Evolutionary conservation across 2,329 filamentous ascomycete genomes (phyloP).

Genomic region (Aspergillus niger): DNA sequence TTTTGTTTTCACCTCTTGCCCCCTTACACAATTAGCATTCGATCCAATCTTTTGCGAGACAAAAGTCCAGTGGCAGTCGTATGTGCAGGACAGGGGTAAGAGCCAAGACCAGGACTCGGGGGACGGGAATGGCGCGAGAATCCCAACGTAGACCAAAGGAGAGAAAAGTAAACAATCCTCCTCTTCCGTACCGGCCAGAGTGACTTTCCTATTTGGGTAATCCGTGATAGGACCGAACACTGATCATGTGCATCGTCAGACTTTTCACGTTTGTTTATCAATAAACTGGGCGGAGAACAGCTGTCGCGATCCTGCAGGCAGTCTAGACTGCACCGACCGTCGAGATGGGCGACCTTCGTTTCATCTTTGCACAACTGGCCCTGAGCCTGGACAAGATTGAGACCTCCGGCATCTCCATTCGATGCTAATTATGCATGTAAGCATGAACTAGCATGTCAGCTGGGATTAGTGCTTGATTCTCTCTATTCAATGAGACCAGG

Average conservation of each 20-base stretch:
- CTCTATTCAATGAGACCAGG: background rate
- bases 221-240: constrained; percentile 11
- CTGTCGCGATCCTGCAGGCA: background rate
- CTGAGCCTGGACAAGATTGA: background rate
- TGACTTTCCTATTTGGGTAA: constrained; percentile 20
- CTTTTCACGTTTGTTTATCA: constrained; percentile 11
- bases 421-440: background rate
- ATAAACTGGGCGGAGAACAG: background rate
- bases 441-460: background rate
- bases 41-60: background rate
- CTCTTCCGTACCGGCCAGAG: background rate
- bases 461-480: background rate
- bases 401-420: background rate
- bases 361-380: background rate
- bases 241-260: constrained; percentile 16
- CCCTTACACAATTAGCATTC: constrained; percentile 7
- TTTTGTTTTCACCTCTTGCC: background rate
- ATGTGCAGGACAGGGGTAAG: background rate
- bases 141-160: background rate
- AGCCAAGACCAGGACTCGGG: background rate
- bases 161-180: background rate
- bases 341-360: background rate
- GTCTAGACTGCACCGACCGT: background rate
- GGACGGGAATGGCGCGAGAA: background rate
- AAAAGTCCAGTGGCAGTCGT: background rate